Evolutionary conservation across 805 yeast genomes (phyloP).

Genomic region (Grigorovia yakushimaensis): DNA sequence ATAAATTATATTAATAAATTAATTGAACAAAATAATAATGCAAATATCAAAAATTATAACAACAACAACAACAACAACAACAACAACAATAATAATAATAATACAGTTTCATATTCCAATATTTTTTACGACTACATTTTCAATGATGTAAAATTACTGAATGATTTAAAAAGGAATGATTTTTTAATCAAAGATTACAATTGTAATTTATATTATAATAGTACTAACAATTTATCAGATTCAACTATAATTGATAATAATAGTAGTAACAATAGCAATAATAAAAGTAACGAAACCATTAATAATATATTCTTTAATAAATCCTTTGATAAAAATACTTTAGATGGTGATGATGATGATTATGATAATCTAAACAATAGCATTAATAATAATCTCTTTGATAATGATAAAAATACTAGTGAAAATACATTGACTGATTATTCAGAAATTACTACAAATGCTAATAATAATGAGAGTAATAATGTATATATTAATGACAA

Average conservation of each 20-base stretch:
- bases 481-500: background rate
- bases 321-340: background rate
- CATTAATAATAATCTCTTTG: background rate
- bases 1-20: constrained; percentile 15
- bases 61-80: background rate
- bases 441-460: background rate
- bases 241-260: background rate
- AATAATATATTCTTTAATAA: background rate
- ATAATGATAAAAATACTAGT: background rate
- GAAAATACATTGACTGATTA: background rate
- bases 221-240: constrained; percentile 3
- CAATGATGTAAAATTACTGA: background rate
- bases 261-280: constrained; percentile 1
- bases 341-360: background rate
- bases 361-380: background rate
- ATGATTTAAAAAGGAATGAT: background rate
- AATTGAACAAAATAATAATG: constrained; percentile 5
- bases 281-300: background rate
- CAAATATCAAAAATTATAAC: background rate
- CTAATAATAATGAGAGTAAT: background rate
- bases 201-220: constrained; percentile 2
- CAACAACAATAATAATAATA: constrained; percentile 2
- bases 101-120: constrained; percentile 1
- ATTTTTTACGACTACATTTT: constrained; percentile 4
- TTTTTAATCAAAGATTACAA: background rate